Conservation (phyloP, 176 grass and related monocot genomes). For the Triticum turgidum region DNA sequence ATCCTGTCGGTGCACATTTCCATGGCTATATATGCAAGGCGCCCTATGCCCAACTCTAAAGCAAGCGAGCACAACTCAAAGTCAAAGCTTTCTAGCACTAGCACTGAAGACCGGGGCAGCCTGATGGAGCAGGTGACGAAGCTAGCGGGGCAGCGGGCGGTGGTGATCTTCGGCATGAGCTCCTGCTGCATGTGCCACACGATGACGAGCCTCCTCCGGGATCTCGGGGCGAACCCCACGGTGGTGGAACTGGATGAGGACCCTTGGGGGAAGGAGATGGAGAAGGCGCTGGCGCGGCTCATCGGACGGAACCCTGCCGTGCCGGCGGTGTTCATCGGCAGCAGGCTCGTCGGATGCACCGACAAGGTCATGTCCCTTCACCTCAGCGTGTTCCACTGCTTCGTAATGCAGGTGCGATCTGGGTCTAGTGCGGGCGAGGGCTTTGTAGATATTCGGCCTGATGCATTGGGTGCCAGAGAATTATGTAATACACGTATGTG, state of each 20-base stretch:
- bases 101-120: no score
- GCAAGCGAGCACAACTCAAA: conserved; percentile 9
- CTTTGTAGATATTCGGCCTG: no score
- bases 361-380: conserved; percentile 57
- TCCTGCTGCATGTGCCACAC: conserved; percentile 93
- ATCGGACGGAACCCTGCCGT: conserved; percentile 43
- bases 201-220: conserved; percentile 46
- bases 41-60: not conserved
- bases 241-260: conserved; percentile 51
- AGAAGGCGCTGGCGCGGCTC: conserved; percentile 42
- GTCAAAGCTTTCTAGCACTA: not conserved
- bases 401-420: conserved; percentile 41
- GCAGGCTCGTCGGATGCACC: conserved; percentile 42
- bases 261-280: conserved; percentile 42
- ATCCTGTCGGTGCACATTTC: not conserved
- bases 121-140: conserved; percentile 56
- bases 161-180: conserved; percentile 81
- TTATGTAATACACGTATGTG: no score
- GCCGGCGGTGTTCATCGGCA: conserved; percentile 50
- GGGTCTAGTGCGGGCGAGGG: not conserved
- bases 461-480: no score
- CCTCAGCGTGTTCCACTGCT: conserved; percentile 35
- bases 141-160: conserved; percentile 60
- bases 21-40: conserved; percentile 42
- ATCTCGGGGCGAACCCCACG: conserved; percentile 49